These are phyloP conservation scores for Yarrowia yakushimensis DNA, from an alignment of 805 yeast species.

Conservation along the genomic window DNA sequence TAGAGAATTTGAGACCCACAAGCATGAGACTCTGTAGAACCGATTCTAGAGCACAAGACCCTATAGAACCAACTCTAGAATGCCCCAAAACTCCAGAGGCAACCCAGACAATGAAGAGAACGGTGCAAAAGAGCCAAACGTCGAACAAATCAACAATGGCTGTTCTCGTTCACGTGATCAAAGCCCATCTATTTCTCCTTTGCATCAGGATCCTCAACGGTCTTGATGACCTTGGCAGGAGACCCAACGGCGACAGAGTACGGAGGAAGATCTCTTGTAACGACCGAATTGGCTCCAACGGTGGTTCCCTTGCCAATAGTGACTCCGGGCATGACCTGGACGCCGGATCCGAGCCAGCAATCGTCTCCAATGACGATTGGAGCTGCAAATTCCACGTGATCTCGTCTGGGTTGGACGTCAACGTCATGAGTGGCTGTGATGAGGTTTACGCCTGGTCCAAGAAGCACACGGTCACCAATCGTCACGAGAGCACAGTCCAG, in stretches of 20 bases:
- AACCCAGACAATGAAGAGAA: too few species aligned
- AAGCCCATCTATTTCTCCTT: too few species aligned
- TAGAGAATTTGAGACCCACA: too few species aligned
- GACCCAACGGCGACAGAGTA: constrained; percentile 57
- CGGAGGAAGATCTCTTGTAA: constrained; percentile 54
- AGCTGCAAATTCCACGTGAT: constrained; percentile 51
- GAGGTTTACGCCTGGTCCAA: constrained; percentile 62
- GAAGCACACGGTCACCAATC: constrained; percentile 58
- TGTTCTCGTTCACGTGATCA: too few species aligned
- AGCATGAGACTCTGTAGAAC: too few species aligned
- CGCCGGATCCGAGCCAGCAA: constrained; percentile 66
- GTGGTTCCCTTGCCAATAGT: constrained; percentile 61
- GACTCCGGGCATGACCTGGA: constrained; percentile 61
- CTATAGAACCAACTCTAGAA: too few species aligned
- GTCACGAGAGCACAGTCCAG: constrained; percentile 59
- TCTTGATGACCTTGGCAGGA: constrained; percentile 48
- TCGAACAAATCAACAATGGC: too few species aligned
- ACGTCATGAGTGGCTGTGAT: constrained; percentile 64
- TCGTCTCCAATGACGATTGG: constrained; percentile 60
- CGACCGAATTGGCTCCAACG: constrained; percentile 68
- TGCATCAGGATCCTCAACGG: not conserved
- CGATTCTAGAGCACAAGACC: too few species aligned
- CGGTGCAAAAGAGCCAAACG: too few species aligned
- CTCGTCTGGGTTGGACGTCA: constrained; percentile 46
- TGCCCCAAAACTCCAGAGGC: too few species aligned